Base-by-base conservation (phyloP, 192 early-diverging fungal genomes). In the Cetraspora pellucida region DNA sequence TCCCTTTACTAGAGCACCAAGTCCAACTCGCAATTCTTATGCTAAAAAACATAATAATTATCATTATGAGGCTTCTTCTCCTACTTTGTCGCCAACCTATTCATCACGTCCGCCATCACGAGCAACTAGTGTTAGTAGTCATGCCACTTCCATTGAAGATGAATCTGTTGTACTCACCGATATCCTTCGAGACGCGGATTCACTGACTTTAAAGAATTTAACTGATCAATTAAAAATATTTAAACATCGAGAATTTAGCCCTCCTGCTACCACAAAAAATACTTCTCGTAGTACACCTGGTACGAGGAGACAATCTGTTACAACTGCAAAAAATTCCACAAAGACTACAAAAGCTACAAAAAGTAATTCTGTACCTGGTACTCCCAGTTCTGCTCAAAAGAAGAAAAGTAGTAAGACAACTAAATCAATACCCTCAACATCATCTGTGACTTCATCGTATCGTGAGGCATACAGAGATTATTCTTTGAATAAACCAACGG, bases 111-210 rank as follows among this genome's bases (percentile, higher is more conserved):
- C 74, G 16, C 19, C 27, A 27, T 75, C 74, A 46, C 74, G 74
- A 28, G 74, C 74, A 0, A 59, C 55, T 8, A 75, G 74, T 64
- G 74, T 75, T 19, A 75, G 74, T 64, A 75, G 74, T 63, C 60
- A 61, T 28, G 74, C 30, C 19, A 75, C 74, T 64, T 75, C 74
- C 16, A 75, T 75, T 31, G 74, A 75, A 63, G 74, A 75, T n/a
- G 74, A 75, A 64, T 75, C 74, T 28, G 74, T 37, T 64, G 25
- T 75, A 63, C 0, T 75, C 4, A 75, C 74, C 8, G 74, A 75
- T 19, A 61, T 75, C 7, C 37, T 75, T 25, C 28, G 43, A 61
- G 61, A 44, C 8, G 74, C 74, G 1, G 74, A 75, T 46, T 3
- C 43, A 0, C n/a, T 30, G 14, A 47, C 55, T 30, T 0, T 75